Conservation (phyloP, 257 asterid genomes). For the Petunia axillaris region DNA sequence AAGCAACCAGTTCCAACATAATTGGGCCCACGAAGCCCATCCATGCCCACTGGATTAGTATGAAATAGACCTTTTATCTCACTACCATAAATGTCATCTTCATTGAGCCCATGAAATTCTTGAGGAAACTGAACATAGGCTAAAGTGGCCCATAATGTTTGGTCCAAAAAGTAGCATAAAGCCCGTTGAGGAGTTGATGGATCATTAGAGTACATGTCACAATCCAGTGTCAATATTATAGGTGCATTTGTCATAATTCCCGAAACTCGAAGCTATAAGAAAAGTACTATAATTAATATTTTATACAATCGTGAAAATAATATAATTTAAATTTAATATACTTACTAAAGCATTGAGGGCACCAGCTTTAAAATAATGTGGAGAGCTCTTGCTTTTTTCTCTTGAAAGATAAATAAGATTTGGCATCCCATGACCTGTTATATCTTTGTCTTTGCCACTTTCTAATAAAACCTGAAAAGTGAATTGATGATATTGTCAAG, state of each 20-base stretch:
- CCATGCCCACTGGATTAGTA: constrained; percentile 60
- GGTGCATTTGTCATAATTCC: constrained; percentile 75
- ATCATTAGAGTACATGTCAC: constrained; percentile 85
- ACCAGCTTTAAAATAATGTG: constrained; percentile 81
- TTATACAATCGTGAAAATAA: background rate
- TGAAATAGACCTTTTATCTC: constrained; percentile 53
- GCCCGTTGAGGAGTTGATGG: constrained; percentile 54
- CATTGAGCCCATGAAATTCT: constrained; percentile 60
- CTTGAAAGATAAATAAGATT: constrained; percentile 70
- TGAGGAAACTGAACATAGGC: constrained; percentile 83
- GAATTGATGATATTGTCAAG: background rate
- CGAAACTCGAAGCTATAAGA: constrained; percentile 68
- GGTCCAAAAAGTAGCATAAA: constrained; percentile 48
- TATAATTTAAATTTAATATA: background rate
- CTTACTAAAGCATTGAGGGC: constrained; percentile 79
- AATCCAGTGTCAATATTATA: constrained; percentile 63
- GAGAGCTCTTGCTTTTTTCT: constrained; percentile 51
- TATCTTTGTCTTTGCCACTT: constrained; percentile 45
- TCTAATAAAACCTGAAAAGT: constrained; percentile 48
- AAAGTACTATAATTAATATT: background rate
- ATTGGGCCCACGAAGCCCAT: constrained; percentile 67
- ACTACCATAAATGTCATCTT: constrained; percentile 60
- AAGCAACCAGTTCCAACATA: constrained; percentile 79
- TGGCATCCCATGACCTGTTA: constrained; percentile 52
- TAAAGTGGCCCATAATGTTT: constrained; percentile 42